These are phyloP conservation scores for Morella rubra DNA, from an alignment of 306 rosid genomes.

Conservation along the genomic window DNA sequence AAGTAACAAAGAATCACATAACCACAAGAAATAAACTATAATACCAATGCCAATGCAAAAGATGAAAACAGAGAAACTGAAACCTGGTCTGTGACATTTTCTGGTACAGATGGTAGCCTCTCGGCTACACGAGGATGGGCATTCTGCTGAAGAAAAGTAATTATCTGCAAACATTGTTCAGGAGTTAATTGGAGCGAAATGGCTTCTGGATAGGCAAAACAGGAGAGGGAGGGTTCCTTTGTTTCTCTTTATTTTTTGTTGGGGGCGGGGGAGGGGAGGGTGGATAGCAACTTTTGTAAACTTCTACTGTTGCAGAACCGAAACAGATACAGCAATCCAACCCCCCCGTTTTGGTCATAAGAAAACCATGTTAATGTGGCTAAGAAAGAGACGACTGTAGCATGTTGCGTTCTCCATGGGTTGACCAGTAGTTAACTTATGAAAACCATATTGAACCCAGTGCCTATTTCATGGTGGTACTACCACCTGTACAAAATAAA, in stretches of 20 bases:
- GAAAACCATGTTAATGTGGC: background rate
- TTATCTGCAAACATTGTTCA: conserved; percentile 52
- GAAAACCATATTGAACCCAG: background rate
- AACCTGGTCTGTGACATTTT: conserved; percentile 98
- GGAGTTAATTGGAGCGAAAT: conserved; percentile 14
- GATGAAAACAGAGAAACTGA: conserved; percentile 10
- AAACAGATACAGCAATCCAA: background rate
- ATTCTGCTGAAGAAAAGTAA: conserved; percentile 86
- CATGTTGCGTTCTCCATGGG: background rate
- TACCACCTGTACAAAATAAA: background rate
- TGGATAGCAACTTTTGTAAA: background rate
- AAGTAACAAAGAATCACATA: background rate
- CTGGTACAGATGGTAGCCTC: conserved; percentile 83
- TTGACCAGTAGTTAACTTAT: background rate
- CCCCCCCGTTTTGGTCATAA: background rate
- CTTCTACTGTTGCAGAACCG: background rate
- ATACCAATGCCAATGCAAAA: background rate
- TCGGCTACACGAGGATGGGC: conserved; percentile 93
- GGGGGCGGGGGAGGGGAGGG: background rate
- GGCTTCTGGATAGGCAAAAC: conserved; percentile 4
- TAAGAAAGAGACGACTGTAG: background rate
- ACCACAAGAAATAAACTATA: background rate
- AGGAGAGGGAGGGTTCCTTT: too few relatives aligned
- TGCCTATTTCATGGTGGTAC: background rate
- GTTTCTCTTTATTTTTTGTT: too few relatives aligned